These are phyloP conservation scores for Phaeomoniella chlamydospora DNA, from an alignment of 2,329 filamentous ascomycete genomes.

Conservation along the genomic window DNA sequence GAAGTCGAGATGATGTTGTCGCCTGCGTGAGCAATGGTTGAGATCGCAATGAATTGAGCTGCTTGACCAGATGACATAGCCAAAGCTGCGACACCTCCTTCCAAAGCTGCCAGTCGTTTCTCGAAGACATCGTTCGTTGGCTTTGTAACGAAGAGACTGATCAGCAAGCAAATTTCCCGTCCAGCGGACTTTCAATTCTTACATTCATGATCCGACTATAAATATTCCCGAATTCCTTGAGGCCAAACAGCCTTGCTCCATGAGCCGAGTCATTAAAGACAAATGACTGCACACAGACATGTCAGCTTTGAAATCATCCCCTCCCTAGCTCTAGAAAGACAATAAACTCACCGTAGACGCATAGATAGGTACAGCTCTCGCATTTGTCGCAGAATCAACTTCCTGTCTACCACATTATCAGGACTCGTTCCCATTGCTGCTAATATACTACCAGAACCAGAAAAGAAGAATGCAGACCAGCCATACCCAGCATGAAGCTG, in stretches of 20 bases:
- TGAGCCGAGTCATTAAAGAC: slow-evolving; percentile 94
- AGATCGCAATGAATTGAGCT: slow-evolving; percentile 75
- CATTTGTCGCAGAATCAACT: slow-evolving; percentile 67
- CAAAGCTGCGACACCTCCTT: slow-evolving; percentile 55
- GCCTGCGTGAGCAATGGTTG: slow-evolving; percentile 60
- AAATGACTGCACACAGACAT: slow-evolving; percentile 47
- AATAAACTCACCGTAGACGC: slow-evolving; percentile 53
- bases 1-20: slow-evolving; percentile 82
- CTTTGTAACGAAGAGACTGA: slow-evolving; percentile 37
- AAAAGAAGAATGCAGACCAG: slow-evolving; percentile 3
- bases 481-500: slow-evolving; percentile 74
- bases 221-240: slow-evolving; percentile 96
- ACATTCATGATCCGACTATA: slow-evolving; percentile 96
- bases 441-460: background rate
- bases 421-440: too few species aligned
- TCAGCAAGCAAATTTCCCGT: slow-evolving; percentile 1
- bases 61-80: slow-evolving; percentile 66
- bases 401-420: slow-evolving; percentile 45
- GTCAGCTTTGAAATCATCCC: background rate
- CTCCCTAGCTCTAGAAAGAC: background rate
- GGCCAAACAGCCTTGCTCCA: slow-evolving; percentile 83
- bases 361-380: slow-evolving; percentile 90
- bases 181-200: too few species aligned
- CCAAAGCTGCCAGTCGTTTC: slow-evolving; percentile 87
- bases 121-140: slow-evolving; percentile 84